Base-by-base conservation (phyloP, 768 basidiomycete genomes). In the Mycena filopes region DNA sequence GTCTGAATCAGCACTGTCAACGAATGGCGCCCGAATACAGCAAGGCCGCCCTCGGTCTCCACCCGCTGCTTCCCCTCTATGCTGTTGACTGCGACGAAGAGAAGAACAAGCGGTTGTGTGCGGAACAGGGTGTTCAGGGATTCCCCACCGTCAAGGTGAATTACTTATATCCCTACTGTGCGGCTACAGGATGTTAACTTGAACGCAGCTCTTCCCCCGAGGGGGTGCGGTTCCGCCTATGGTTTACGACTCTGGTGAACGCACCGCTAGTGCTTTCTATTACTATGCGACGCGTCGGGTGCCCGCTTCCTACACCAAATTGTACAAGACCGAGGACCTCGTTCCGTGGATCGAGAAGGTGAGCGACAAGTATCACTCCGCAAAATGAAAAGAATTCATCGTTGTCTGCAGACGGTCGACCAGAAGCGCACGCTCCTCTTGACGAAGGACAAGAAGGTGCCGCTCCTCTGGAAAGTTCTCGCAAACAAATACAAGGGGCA, bases 71-170 rank as follows among this genome's bases (percentile, higher is more conserved):
- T 25, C 95, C 95, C 0, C 85, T 92, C 59, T 98, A 96, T 76
- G 94, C 95, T 15, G 87, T 98, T n/a, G 94, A 98, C 74, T 98
- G 96, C 68, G 95, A 98, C 72, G 89, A 86, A 16, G 85, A 88
- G 33, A 81, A 81, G 73, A 97, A 98, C 77, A 95, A 91, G 76
- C 83, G 81, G 12, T 78, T 98, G 9, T 98, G 96, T 73, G 86
- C 87, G 0, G 89, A 94, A 55, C 92, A 96, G 86, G 88, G 88
- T 16, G 87, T 98, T 23, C 83, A 96, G 78, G 96, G 96, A 3
- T 98, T 96, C 85, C 96, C 96, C 3, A 98, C 96, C 3, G 82
- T 98, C 76, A 98, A 98, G 81, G 89, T 90, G 70, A 48, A 76
- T 63, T 46, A 76, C 62, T 42, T 50, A 10, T 9, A 6, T 26